Evolutionary conservation across 805 yeast species (phyloP), one percentile per base, ranked within the genome.

Genomic region (Candida qinlingensis): DNA sequence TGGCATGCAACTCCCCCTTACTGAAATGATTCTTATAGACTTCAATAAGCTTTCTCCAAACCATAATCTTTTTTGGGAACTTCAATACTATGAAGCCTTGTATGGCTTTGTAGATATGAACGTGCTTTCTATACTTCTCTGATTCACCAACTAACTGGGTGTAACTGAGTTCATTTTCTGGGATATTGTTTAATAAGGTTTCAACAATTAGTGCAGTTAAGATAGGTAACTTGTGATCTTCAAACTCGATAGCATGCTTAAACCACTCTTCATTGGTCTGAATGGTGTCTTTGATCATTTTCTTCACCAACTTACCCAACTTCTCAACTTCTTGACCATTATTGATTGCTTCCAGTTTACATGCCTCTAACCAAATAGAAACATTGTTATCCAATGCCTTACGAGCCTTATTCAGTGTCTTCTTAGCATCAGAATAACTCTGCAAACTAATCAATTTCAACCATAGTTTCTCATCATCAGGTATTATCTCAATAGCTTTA

Each of bases 401-500:
- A 52, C 91, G 69, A 0, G 95, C 95, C 30, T 61, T 65, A 54
- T 80, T 80, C 33, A 90, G 65, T 0, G 80, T 68, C 19, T 65
- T 60, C 53, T 77, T 78, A 0, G 91, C 83, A 8, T 76, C 79
- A 6, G 64, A 58, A 49, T 72, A 69, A 3, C 63, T 59, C 46
- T 67, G 68, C 10, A 79, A 48, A 26, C 73, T 69, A 6, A 85
- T 74, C 37, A 84, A 64, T 3, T 75, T 71, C 8, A 79, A 60
- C 95, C 96, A 87, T 41, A 91, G 68, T 1, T 75, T 76, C 58
- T 85, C 75, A 35, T 85, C 76, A 1, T 65, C 49, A 0, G 96
- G 90, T 25, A 87, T 73, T 27, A 88, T 62, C 51, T 83, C 86
- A 0, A 83, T 73, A 0, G 96, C 92, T 46, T 83, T 84, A 1